Evolutionary conservation across 108 stramenopile species (phyloP).

Genomic region (Conticribra guillardii): DNA sequence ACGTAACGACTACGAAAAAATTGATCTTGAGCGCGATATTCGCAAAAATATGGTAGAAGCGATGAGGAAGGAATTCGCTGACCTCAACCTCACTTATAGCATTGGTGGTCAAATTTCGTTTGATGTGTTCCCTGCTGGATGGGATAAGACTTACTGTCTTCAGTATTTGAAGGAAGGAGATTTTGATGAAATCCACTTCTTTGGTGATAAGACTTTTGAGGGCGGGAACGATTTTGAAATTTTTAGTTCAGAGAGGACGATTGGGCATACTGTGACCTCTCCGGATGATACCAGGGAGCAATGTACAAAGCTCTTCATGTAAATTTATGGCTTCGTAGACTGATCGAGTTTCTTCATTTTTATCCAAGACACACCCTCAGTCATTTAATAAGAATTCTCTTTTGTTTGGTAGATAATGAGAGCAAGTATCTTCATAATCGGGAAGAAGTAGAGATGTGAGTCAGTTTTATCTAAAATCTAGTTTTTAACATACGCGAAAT

Average conservation of each 20-base stretch:
- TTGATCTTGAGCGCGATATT: constrained; percentile 84
- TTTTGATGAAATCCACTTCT: constrained; percentile 99
- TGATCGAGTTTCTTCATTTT: too few species aligned
- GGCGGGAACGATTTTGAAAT: constrained; percentile 99
- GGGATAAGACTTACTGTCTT: constrained; percentile 99
- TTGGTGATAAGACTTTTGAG: constrained; percentile 99
- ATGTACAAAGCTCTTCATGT: constrained; percentile 91
- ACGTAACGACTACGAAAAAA: constrained; percentile 97
- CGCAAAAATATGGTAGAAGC: constrained; percentile 93
- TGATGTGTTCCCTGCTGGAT: constrained; percentile 97
- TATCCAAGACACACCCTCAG: too few species aligned
- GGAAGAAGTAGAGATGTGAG: too few species aligned
- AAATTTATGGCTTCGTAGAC: too few species aligned
- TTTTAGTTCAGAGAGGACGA: constrained; percentile 90
- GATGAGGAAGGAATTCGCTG: constrained; percentile 92
- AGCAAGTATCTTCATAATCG: too few species aligned
- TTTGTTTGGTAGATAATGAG: too few species aligned
- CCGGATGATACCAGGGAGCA: constrained; percentile 96
- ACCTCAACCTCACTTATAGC: constrained; percentile 91
- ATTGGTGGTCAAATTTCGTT: constrained; percentile 99
- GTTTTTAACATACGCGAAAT: too few species aligned
- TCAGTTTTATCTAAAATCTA: too few species aligned
- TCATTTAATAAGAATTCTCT: too few species aligned
- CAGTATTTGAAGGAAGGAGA: constrained; percentile 75
- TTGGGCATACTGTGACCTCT: constrained; percentile 95